A percentile compares a stretch with the other conserved stretches of the same genome.
Evolutionary conservation across 495 filamentous ascomycete species (phyloP).

Genomic region (Jackrogersella minutella): DNA sequence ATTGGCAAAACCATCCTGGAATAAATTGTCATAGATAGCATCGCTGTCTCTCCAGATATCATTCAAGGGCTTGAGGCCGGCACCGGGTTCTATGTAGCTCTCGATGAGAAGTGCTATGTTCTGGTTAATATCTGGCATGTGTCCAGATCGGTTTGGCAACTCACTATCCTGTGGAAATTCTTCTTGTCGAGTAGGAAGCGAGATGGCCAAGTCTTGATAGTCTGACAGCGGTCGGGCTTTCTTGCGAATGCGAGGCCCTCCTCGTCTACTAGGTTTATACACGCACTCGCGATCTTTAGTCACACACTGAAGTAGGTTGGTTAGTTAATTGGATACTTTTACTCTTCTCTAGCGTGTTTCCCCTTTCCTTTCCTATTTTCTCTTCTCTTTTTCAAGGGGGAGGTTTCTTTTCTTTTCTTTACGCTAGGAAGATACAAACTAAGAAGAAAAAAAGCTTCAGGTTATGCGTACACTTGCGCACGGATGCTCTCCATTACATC

Average conservation of each 20-base stretch:
- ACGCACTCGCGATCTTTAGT: conserved; percentile 62
- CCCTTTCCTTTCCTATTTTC: not conserved
- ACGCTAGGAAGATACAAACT: conserved; percentile 6
- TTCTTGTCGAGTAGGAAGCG: conserved; percentile 43
- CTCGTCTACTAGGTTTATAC: conserved; percentile 65
- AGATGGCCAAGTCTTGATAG: conserved; percentile 42
- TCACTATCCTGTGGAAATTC: conserved; percentile 43
- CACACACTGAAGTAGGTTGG: conserved; percentile 53
- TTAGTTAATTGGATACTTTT: conserved; percentile 7
- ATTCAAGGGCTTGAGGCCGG: conserved; percentile 41
- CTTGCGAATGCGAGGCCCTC: conserved; percentile 58
- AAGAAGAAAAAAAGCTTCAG: conserved; percentile 4
- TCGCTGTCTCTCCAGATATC: conserved; percentile 43
- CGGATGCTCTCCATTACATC: conserved; percentile 65
- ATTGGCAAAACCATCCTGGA: conserved; percentile 37
- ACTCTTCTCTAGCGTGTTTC: not conserved
- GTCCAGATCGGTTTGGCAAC: conserved; percentile 8
- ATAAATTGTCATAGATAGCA: conserved; percentile 44
- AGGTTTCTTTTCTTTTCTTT: not conserved
- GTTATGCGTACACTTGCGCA: conserved; percentile 62
- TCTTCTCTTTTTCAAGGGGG: not conserved
- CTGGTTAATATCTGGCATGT: conserved; percentile 19
- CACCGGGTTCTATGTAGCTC: conserved; percentile 45
- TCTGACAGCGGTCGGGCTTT: conserved; percentile 39
- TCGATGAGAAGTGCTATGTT: conserved; percentile 40